Evolutionary conservation across 2,329 filamentous ascomycete species (phyloP).

Genomic region (Aureobasidium mangrovei): DNA sequence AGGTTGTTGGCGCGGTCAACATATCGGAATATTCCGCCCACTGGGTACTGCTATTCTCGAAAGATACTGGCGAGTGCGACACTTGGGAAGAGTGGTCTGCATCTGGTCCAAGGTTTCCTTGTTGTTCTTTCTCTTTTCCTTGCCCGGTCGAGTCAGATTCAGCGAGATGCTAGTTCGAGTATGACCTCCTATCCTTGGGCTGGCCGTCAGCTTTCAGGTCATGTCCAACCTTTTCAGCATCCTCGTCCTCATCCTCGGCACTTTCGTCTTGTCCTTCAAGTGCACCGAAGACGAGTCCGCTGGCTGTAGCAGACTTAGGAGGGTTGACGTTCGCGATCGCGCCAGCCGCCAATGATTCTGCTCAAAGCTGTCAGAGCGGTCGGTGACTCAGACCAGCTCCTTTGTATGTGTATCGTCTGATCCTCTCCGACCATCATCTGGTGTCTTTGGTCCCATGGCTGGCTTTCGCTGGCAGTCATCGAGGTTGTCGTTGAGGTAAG

Average conservation of each 20-base stretch:
- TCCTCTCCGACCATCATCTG: background rate
- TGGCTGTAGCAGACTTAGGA: slow-evolving; percentile 1
- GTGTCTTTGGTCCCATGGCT: slow-evolving; percentile 1
- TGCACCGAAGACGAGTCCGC: background rate
- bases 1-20: slow-evolving; percentile 55
- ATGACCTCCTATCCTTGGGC: slow-evolving; percentile 49
- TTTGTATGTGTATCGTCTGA: background rate
- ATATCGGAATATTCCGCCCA: slow-evolving; percentile 72
- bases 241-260: slow-evolving; percentile 19
- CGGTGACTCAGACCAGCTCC: too few species aligned
- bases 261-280: slow-evolving; percentile 22
- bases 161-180: background rate
- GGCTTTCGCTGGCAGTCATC: background rate
- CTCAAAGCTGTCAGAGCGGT: background rate
- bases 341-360: background rate
- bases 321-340: slow-evolving; percentile 5
- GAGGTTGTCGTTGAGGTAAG: background rate
- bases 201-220: slow-evolving; percentile 18
- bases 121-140: slow-evolving; percentile 66
- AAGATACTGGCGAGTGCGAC: slow-evolving; percentile 67
- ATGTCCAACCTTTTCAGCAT: slow-evolving; percentile 22
- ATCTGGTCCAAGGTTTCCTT: slow-evolving; percentile 57
- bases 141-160: background rate
- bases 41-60: slow-evolving; percentile 61
- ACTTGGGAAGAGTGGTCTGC: slow-evolving; percentile 69